Percentiles rank a stretch among this genome's conserved stretches.
Conservation (phyloP, 192 early-diverging fungal genomes). For the Backusella macrospora region DNA sequence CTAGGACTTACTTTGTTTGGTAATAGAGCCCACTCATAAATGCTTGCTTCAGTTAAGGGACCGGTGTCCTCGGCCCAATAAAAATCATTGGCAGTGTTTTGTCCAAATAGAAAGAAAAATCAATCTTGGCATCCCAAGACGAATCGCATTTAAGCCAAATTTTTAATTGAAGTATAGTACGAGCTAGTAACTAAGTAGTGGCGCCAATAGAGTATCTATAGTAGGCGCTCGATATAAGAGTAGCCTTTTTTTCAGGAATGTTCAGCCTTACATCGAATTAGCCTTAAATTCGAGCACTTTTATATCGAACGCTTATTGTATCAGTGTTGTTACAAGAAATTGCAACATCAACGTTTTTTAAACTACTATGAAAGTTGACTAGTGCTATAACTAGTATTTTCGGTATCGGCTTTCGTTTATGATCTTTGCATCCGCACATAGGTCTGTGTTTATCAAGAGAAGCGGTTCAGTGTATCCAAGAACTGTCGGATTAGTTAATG, state of each 20-base stretch:
- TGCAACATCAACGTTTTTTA: neutral
- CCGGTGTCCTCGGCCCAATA: neutral
- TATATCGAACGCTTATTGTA: too few species aligned
- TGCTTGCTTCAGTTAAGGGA: neutral
- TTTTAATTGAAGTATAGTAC: neutral
- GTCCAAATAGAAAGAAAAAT: conserved; percentile 10
- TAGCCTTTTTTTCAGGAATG: too few species aligned
- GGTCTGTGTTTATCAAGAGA: neutral
- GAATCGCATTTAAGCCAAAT: neutral
- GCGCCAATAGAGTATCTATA: neutral
- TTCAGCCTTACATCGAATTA: too few species aligned
- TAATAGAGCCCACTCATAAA: neutral
- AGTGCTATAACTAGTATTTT: neutral
- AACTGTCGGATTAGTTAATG: neutral
- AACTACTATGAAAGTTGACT: neutral
- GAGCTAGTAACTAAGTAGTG: neutral
- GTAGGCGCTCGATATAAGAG: too few species aligned
- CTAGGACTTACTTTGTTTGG: too few species aligned
- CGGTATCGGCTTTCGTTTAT: neutral
- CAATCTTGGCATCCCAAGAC: neutral
- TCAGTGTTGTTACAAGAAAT: conserved; percentile 3
- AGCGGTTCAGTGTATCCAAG: neutral
- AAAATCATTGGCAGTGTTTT: neutral
- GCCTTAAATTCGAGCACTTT: too few species aligned
- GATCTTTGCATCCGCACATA: neutral